Percentiles rank a stretch among this genome's conserved stretches.
phyloP scores from a whole-genome alignment of 2,329 filamentous ascomycete genomes.

The Aspergillus viridinutans region DNA sequence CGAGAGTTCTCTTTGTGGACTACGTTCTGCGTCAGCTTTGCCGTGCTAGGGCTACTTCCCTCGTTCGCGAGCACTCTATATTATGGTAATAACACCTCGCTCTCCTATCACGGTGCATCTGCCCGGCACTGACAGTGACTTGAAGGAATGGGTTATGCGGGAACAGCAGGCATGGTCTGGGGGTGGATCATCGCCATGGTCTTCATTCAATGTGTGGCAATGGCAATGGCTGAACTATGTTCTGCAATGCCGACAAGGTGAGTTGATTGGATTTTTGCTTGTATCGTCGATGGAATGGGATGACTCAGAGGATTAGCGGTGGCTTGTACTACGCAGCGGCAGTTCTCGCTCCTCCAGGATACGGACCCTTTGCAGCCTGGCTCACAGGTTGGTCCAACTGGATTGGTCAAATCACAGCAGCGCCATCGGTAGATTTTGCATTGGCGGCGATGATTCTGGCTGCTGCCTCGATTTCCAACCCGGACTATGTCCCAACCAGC shows the following conservation, averaged over 20 bases:
- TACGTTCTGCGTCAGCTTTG: constrained; percentile 70
- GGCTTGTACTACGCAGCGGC: constrained; percentile 71
- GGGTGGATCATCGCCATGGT: constrained; percentile 70
- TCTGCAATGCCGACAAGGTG: constrained; percentile 67
- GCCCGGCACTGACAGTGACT: constrained; percentile 2
- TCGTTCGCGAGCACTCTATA: constrained; percentile 68
- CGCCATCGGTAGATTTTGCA: constrained; percentile 64
- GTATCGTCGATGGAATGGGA: neutral
- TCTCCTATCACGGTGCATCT: neutral
- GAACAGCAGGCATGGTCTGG: constrained; percentile 66
- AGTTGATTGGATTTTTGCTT: neutral
- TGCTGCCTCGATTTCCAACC: constrained; percentile 63
- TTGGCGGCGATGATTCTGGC: constrained; percentile 68
- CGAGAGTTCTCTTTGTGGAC: constrained; percentile 71
- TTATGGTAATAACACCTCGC: constrained; percentile 54
- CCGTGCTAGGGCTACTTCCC: constrained; percentile 66
- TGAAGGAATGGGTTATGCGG: constrained; percentile 50
- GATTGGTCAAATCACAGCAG: constrained; percentile 62
- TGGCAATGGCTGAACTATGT: constrained; percentile 67
- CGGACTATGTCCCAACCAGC: constrained; percentile 58
- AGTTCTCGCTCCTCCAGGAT: constrained; percentile 63
- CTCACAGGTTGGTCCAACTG: constrained; percentile 68
- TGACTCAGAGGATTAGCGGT: constrained; percentile 40
- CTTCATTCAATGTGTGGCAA: constrained; percentile 67
- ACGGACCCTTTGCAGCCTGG: constrained; percentile 64